These are phyloP conservation scores for Nymphaea thermarum DNA, from an alignment of 164 flowering plant genomes.

Conservation along the genomic window DNA sequence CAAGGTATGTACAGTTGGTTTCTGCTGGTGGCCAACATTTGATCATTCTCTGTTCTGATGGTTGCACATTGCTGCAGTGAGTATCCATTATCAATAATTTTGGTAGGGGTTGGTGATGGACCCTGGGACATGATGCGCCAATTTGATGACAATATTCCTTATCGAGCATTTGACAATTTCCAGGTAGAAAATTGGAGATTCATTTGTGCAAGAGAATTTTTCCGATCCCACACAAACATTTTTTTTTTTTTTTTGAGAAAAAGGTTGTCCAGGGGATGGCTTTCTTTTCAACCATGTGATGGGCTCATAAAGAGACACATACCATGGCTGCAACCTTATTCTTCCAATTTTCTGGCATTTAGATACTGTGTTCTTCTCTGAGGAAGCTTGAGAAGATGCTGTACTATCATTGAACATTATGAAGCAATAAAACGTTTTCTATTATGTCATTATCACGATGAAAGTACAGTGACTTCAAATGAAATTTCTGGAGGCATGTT, in stretches of 20 bases:
- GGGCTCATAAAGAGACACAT: not conserved
- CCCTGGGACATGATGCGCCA: conserved; percentile 93
- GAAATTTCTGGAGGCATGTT: no score
- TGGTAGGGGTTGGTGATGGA: conserved; percentile 96
- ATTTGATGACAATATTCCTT: conserved; percentile 87
- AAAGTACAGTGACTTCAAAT: no score
- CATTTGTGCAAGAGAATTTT: no score
- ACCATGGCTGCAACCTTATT: not conserved
- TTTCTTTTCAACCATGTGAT: not conserved
- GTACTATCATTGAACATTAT: no score
- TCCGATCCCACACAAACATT: no score
- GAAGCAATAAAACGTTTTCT: no score
- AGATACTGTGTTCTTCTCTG: no score
- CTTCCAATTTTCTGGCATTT: no score
- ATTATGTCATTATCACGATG: no score
- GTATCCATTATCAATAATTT: conserved; percentile 66
- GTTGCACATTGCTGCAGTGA: conserved; percentile 28
- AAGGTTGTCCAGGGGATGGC: not conserved
- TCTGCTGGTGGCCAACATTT: not conserved
- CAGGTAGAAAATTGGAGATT: conserved; percentile 30
- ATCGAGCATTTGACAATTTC: conserved; percentile 81
- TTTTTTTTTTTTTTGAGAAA: not conserved
- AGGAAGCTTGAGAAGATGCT: no score
- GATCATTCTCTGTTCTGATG: not conserved
- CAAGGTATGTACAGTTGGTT: conserved; percentile 19